Evolutionary conservation across 768 basidiomycete species (phyloP).

Genomic region (Cystobasidiopsis lactophilus): DNA sequence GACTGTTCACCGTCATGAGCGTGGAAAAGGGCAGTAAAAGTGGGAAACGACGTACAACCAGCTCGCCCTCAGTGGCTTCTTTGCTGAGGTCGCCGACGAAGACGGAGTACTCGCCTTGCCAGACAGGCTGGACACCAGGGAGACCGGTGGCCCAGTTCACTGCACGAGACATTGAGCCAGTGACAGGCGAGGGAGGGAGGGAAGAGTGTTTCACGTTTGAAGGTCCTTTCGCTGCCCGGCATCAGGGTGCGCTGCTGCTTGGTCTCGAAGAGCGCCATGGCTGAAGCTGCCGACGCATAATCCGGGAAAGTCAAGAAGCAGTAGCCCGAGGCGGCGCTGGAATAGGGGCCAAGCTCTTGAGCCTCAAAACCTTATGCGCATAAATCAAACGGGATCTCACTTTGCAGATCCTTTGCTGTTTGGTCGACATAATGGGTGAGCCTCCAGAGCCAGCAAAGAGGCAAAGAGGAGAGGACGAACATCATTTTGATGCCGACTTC

Average conservation of each 20-base stretch:
- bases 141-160: slow-evolving; percentile 22
- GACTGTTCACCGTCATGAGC: neutral
- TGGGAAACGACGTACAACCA: slow-evolving; percentile 65
- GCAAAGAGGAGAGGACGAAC: neutral
- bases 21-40: neutral
- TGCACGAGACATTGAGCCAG: too few relatives aligned
- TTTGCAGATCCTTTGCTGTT: too few relatives aligned
- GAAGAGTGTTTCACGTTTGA: slow-evolving; percentile 32
- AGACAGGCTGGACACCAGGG: slow-evolving; percentile 18
- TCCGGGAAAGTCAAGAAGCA: slow-evolving; percentile 71
- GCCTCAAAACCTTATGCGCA: slow-evolving; percentile 30
- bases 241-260: slow-evolving; percentile 34
- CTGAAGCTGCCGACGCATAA: slow-evolving; percentile 42
- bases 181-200: neutral
- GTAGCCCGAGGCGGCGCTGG: slow-evolving; percentile 46
- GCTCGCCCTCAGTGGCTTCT: slow-evolving; percentile 80
- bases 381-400: too few relatives aligned
- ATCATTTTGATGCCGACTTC: slow-evolving; percentile 1
- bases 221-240: slow-evolving; percentile 68
- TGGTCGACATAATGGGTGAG: slow-evolving; percentile 29
- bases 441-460: neutral
- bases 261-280: slow-evolving; percentile 42
- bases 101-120: slow-evolving; percentile 53
- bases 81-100: slow-evolving; percentile 86
- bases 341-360: too few relatives aligned